These are phyloP conservation scores for Xylaria hypoxylon DNA, from an alignment of 2,329 filamentous ascomycete species.

Conservation along the genomic window DNA sequence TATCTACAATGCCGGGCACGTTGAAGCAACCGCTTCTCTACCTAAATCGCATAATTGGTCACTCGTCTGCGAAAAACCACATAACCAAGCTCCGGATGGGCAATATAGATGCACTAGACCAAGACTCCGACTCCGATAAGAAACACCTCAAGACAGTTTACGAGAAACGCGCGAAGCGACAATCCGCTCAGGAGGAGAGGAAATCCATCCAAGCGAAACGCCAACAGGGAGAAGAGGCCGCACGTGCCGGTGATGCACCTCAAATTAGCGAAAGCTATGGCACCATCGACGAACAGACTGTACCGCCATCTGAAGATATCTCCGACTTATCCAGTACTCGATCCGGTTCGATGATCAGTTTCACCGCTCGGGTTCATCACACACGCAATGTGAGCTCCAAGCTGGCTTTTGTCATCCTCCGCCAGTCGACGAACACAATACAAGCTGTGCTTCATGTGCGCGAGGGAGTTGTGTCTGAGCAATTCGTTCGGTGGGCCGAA, in stretches of 20 bases:
- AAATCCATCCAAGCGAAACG: slow-evolving; percentile 51
- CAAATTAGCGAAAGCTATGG: slow-evolving; percentile 48
- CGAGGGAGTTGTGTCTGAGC: slow-evolving; percentile 71
- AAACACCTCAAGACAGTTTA: slow-evolving; percentile 51
- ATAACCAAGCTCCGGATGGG: slow-evolving; percentile 54
- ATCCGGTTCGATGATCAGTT: slow-evolving; percentile 70
- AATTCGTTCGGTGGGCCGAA: slow-evolving; percentile 90
- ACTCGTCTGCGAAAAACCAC: slow-evolving; percentile 55
- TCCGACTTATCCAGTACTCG: slow-evolving; percentile 56
- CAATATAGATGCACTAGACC: slow-evolving; percentile 50
- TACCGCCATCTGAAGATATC: slow-evolving; percentile 54
- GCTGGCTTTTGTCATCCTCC: slow-evolving; percentile 86
- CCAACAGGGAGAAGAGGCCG: slow-evolving; percentile 51
- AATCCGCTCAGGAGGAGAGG: slow-evolving; percentile 51
- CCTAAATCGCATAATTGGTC: slow-evolving; percentile 55
- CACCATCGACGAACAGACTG: slow-evolving; percentile 54
- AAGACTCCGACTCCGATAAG: slow-evolving; percentile 48
- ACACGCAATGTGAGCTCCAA: slow-evolving; percentile 84
- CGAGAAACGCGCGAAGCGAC: slow-evolving; percentile 51
- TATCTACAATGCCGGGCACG: slow-evolving; percentile 48
- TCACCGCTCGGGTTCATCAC: slow-evolving; percentile 80
- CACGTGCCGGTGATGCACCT: slow-evolving; percentile 45
- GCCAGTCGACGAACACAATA: slow-evolving; percentile 84
- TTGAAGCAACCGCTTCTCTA: slow-evolving; percentile 55
- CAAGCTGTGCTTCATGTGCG: slow-evolving; percentile 77